Conservation (phyloP, 1,284 basidiomycete species). For the Ustilago vetiveriae region DNA sequence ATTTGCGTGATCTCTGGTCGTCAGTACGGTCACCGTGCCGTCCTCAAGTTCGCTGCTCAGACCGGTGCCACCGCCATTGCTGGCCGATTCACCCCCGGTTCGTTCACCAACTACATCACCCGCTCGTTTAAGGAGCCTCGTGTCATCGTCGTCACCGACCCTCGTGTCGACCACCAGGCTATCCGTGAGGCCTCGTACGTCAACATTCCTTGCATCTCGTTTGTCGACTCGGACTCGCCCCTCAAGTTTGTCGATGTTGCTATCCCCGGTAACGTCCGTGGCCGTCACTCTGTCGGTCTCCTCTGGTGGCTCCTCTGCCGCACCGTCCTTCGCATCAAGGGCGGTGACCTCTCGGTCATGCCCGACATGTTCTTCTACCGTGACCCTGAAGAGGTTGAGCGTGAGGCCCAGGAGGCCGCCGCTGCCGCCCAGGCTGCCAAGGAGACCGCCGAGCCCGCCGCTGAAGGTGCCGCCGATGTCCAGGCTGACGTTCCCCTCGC, state of each 20-base stretch:
- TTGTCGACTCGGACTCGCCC: slow-evolving; percentile 97
- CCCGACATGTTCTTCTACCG: slow-evolving; percentile 99
- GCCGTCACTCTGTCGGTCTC: slow-evolving; percentile 93
- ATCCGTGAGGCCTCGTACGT: slow-evolving; percentile 99
- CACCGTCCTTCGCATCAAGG: slow-evolving; percentile 94
- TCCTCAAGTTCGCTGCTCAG: slow-evolving; percentile 97
- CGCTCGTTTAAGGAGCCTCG: slow-evolving; percentile 99
- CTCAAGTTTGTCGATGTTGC: slow-evolving; percentile 97
- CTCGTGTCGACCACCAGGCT: slow-evolving; percentile 98
- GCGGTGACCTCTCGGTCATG: slow-evolving; percentile 94
- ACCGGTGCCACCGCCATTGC: slow-evolving; percentile 98
- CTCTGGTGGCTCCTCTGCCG: slow-evolving; percentile 99
- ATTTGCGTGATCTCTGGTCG: slow-evolving; percentile 97
- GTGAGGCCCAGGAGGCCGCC: slow-evolving; percentile 89
- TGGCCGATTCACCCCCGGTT: slow-evolving; percentile 98
- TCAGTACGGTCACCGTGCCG: slow-evolving; percentile 98
- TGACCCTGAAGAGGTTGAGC: slow-evolving; percentile 98
- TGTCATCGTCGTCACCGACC: slow-evolving; percentile 97
- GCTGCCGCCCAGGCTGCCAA: slow-evolving; percentile 56
- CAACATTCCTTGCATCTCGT: slow-evolving; percentile 99
- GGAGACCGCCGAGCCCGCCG: slow-evolving; percentile 53
- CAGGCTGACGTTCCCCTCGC: slow-evolving; percentile 70
- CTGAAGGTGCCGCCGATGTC: slow-evolving; percentile 74
- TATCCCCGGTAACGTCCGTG: slow-evolving; percentile 99
- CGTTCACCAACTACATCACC: slow-evolving; percentile 97